Evolutionary conservation across 2,329 filamentous ascomycete species (phyloP).

Genomic region (Colletotrichum sp.): DNA sequence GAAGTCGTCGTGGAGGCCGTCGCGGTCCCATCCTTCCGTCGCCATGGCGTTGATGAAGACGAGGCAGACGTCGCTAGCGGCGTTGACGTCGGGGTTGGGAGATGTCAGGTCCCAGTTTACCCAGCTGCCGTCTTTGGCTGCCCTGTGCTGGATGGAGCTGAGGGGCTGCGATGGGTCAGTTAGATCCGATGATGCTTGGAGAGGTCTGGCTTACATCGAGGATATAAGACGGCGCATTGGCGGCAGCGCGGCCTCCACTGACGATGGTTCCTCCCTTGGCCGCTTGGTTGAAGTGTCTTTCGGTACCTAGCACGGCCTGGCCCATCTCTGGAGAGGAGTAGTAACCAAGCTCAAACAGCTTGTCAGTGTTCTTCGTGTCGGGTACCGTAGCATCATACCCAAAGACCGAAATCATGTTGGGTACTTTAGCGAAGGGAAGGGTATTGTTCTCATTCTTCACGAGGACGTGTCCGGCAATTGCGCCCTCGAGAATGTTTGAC

Average conservation of each 20-base stretch:
- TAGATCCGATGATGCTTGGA: too few relatives aligned
- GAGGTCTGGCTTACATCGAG: too few relatives aligned
- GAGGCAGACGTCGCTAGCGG: slow-evolving; percentile 65
- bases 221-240: slow-evolving; percentile 55
- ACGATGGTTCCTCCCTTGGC: slow-evolving; percentile 58
- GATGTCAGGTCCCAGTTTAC: slow-evolving; percentile 64
- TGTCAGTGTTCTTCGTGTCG: slow-evolving; percentile 53
- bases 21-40: slow-evolving; percentile 72
- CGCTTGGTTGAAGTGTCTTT: slow-evolving; percentile 51
- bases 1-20: slow-evolving; percentile 68
- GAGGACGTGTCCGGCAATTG: slow-evolving; percentile 73
- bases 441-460: slow-evolving; percentile 73
- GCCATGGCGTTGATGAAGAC: slow-evolving; percentile 72
- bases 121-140: slow-evolving; percentile 57
- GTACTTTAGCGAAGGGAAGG: slow-evolving; percentile 66
- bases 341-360: slow-evolving; percentile 49
- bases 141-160: slow-evolving; percentile 61
- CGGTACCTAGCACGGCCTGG: slow-evolving; percentile 45
- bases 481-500: slow-evolving; percentile 52
- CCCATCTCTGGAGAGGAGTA: slow-evolving; percentile 51
- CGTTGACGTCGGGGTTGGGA: slow-evolving; percentile 51
- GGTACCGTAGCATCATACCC: slow-evolving; percentile 66
- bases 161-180: slow-evolving; percentile 52
- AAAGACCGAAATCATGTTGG: slow-evolving; percentile 61
- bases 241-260: slow-evolving; percentile 56